A percentile compares a stretch with the other conserved stretches of the same genome.
Conservation (phyloP, 208 protist species). For the Leishmania turanica region DNA sequence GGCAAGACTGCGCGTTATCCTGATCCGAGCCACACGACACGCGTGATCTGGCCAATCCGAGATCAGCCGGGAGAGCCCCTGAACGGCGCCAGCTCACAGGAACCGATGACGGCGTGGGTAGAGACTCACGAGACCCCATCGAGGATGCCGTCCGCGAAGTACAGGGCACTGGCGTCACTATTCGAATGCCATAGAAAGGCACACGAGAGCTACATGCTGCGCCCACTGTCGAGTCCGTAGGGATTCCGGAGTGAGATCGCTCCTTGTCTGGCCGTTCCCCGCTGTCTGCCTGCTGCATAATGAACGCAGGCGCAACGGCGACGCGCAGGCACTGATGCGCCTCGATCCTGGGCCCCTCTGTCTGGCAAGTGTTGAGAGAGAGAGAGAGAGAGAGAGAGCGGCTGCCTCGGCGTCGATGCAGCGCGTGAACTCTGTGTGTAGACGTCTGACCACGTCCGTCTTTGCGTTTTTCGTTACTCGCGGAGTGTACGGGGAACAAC, state of each 20-base stretch:
- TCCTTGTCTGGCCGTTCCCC: neutral
- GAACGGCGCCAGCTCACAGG: neutral
- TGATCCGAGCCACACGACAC: neutral
- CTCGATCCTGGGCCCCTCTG: neutral
- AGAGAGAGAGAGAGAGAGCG: neutral
- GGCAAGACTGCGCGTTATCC: neutral
- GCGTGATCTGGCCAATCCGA: neutral
- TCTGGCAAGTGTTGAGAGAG: neutral
- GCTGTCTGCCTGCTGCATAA: neutral
- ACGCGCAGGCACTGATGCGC: neutral
- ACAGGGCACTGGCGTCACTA: neutral
- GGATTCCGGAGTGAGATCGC: neutral
- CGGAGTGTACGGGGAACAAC: neutral
- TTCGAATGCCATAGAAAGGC: neutral
- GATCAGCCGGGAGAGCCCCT: neutral
- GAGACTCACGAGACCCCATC: neutral
- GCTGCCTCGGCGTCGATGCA: neutral
- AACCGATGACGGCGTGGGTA: neutral
- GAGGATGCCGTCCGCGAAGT: too few relatives aligned
- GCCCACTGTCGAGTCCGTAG: neutral
- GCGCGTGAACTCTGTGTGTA: neutral
- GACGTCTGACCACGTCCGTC: neutral
- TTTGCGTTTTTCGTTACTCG: neutral
- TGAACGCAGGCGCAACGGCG: neutral
- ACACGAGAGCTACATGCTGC: neutral